Conservation (phyloP, 2,329 filamentous ascomycete genomes). For the Botrytis paeoniae region DNA sequence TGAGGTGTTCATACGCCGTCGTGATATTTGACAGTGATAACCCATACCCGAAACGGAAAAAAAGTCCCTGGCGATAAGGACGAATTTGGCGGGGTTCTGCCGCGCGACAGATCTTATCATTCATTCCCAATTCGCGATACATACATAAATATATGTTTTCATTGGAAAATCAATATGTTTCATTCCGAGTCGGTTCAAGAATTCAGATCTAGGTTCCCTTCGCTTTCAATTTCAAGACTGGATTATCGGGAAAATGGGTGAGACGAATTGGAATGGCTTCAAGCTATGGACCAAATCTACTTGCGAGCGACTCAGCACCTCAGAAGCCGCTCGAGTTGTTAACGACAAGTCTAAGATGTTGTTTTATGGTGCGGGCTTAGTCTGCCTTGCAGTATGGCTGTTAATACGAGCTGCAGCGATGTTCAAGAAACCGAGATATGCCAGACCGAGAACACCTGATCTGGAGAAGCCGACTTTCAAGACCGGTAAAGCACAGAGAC, state of each 20-base stretch:
- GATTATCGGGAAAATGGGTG: conserved; percentile 22
- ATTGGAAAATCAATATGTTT: background rate
- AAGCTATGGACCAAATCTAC: conserved; percentile 20
- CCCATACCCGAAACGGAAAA: conserved; percentile 32
- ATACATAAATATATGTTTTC: background rate
- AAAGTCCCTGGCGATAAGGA: conserved; percentile 33
- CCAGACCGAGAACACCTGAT: conserved; percentile 32
- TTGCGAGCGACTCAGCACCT: conserved; percentile 17
- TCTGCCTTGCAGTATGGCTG: conserved; percentile 29
- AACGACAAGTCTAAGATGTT: conserved; percentile 25
- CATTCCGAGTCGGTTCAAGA: background rate
- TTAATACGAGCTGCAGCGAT: conserved; percentile 25
- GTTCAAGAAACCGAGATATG: conserved; percentile 28
- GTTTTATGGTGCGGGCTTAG: conserved; percentile 25
- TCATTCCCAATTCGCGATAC: background rate
- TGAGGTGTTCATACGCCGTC: conserved; percentile 24
- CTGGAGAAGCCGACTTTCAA: conserved; percentile 33
- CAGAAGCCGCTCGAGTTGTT: conserved; percentile 20
- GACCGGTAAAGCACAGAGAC: conserved; percentile 30
- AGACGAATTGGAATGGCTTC: conserved; percentile 20
- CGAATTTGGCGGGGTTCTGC: conserved; percentile 23
- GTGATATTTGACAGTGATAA: conserved; percentile 3
- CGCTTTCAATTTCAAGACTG: background rate
- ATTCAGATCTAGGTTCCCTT: background rate
- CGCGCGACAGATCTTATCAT: conserved; percentile 17